Evolutionary conservation across 1,284 basidiomycete genomes (phyloP), one percentile per base, ranked within the genome.

Genomic region (Apiotrichum porosum): DNA sequence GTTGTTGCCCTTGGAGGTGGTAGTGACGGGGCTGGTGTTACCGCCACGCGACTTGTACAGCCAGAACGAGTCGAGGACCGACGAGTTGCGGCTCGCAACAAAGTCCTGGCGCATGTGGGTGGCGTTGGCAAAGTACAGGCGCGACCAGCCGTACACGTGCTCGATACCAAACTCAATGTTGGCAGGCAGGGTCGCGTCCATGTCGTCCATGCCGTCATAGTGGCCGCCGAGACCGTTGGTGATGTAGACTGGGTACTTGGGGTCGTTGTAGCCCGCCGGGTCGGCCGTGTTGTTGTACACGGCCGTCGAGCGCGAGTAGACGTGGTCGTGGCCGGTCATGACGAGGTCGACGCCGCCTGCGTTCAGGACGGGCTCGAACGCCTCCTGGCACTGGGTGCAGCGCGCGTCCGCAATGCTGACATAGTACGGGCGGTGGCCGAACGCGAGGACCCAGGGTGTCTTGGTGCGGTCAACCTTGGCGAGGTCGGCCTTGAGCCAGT

Each of bases 371-470:
- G 49, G 48, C 54, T 72, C 71, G 33, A 73, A 72, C 6, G 69
- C 66, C 17, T 56, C 24, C 49, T 69, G 66, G 54, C 73, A 61
- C 19, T 23, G 22, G 15, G 30, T 41, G 46, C 60, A 61, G 28
- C 44, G 42, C n/a, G 56, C 56, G 31, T 54, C 49, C 19, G 36
- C 45, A 31, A 52, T 54, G 24, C 49, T 42, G 39, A 54, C 54
- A 62, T 61, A 60, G 43, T 36, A 60, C 30, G 60, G 68, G 26
- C 68, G 47, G 49, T 74, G 72, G 17, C 64, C 69, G 30, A 63
- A 55, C 17, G 61, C 70, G 32, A 74, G 44, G 23, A 74, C 62
- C 71, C 71, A 74, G 9, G 72, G 72, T 2, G 72, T 74, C 46
- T 69, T 60, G 15, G 17, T 55, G 26, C 72, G 60, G 56, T 74